These are phyloP conservation scores for Tetratostichococcus sp. DNA, from an alignment of 139 green algal species.

Conservation along the genomic window DNA sequence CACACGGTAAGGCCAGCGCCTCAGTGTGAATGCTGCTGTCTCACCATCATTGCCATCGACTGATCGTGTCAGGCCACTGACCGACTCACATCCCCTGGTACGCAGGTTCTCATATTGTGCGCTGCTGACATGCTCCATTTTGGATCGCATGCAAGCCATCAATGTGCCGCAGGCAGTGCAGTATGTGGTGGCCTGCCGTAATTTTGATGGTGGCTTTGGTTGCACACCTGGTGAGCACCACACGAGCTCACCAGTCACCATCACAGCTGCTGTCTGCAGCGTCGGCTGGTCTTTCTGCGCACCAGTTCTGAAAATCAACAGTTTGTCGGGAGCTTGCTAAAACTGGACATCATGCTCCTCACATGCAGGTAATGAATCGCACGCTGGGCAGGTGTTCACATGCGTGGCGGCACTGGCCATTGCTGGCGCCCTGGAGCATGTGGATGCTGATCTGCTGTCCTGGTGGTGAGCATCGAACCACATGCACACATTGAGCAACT, in stretches of 20 bases:
- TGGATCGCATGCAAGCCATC: slow-evolving; percentile 48
- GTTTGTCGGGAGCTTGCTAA: too few species aligned
- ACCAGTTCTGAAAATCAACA: too few species aligned
- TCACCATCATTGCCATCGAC: too few species aligned
- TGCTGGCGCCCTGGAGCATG: slow-evolving; percentile 59
- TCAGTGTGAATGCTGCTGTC: too few species aligned
- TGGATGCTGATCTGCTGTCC: slow-evolving; percentile 84
- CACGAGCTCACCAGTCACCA: neutral
- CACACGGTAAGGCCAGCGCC: too few species aligned
- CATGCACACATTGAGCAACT: too few species aligned
- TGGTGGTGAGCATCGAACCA: slow-evolving; percentile 78
- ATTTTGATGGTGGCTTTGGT: slow-evolving; percentile 98
- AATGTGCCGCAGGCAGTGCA: slow-evolving; percentile 66
- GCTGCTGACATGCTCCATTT: slow-evolving; percentile 66
- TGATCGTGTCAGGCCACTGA: neutral
- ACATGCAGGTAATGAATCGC: slow-evolving; percentile 67
- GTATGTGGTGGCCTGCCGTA: slow-evolving; percentile 83
- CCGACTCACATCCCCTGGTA: neutral
- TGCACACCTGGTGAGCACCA: slow-evolving; percentile 53
- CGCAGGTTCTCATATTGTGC: slow-evolving; percentile 92
- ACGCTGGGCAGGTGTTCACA: slow-evolving; percentile 87
- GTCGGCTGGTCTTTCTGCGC: too few species aligned
- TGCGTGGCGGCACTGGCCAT: slow-evolving; percentile 87
- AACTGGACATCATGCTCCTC: neutral
- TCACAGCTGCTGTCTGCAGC: too few species aligned